Evolutionary conservation across 2,329 filamentous ascomycete species (phyloP), one percentile per base, ranked within the genome.

Genomic region (Colletotrichum graminicola): DNA sequence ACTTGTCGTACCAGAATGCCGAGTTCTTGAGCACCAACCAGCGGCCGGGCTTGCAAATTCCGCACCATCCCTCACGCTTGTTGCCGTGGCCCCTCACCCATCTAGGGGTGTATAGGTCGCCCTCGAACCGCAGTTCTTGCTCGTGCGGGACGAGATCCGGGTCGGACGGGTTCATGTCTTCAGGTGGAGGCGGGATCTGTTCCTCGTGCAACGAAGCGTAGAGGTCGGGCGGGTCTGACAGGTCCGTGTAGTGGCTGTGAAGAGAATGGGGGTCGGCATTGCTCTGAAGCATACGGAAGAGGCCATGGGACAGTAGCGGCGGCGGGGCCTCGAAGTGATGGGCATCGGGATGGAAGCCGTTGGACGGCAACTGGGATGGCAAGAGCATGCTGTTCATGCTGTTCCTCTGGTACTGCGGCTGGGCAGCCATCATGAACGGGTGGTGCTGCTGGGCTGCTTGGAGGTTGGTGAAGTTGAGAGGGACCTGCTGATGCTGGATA

Each of bases 1-100:
- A 93, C 85, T 96, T 95, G 84, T 97, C 94, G 80, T 97, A 97
- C 94, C 94, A 97, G 80, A 94, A 97, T 8, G 94, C 94, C 66
- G 92, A 95, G 82, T 97, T 96, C 84, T 96, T 97, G 71, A 97
- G 85, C 21, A 95, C 93, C 65, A 95, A 88, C 94, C 94, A 97
- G 61, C 93, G 87, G 3, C 93, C 93, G 2, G 93, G 92, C 79
- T 94, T 95, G 84, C 94, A 97, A 75, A 95, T 93, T 29, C 93
- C 93, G 77, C 94, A 97, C 93, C 94, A 97, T 4, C 94, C 94
- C 80, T 95, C 93, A 52, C 94, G 91, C 84, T 95, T 94, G 82
- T 94, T 94, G 34, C 94, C 93, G 73, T 95, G 92, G 29, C 94
- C 94, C 45, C 94, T 91, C 26, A 96, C 92, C 93, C 93, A 97